A percentile compares a stretch with the other conserved stretches of the same genome.
Conservation (phyloP, 129 eudicot genomes). For the Erigeron canadensis region DNA sequence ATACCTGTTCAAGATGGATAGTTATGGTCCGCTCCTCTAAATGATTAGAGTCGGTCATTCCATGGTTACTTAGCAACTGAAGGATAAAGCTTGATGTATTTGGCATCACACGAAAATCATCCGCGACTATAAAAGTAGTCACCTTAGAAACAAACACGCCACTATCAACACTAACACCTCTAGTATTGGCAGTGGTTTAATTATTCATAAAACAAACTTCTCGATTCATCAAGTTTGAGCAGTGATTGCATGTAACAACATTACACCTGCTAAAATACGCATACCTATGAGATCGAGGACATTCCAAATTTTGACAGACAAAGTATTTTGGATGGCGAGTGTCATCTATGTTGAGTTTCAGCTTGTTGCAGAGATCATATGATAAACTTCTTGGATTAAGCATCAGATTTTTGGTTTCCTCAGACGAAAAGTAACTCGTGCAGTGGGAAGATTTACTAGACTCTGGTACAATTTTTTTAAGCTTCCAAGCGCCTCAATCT, state of each 20-base stretch:
- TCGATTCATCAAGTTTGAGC: not conserved
- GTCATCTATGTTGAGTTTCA: slow-evolving; percentile 20
- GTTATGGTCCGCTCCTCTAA: not conserved
- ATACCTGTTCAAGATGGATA: not conserved
- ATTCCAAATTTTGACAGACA: not conserved
- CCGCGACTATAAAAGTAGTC: not conserved
- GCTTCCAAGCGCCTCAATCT: slow-evolving; percentile 19
- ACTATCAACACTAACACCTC: not conserved
- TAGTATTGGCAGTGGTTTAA: not conserved
- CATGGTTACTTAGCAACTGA: not conserved
- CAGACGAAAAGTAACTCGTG: not conserved
- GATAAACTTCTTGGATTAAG: slow-evolving; percentile 23
- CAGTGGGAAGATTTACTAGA: not conserved
- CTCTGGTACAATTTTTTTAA: slow-evolving; percentile 13
- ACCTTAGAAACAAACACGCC: not conserved
- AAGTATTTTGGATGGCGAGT: slow-evolving; percentile 11
- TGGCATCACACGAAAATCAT: not conserved
- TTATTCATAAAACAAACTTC: not conserved
- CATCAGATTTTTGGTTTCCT: slow-evolving; percentile 8
- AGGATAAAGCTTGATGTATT: not conserved
- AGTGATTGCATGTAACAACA: not conserved
- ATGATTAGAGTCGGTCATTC: not conserved
- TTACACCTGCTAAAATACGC: not conserved
- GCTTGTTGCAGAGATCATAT: slow-evolving; percentile 13
- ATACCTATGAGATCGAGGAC: not conserved